phyloP scores from a whole-genome alignment of 805 yeast genomes.

The Metschnikowia colocasiae region DNA sequence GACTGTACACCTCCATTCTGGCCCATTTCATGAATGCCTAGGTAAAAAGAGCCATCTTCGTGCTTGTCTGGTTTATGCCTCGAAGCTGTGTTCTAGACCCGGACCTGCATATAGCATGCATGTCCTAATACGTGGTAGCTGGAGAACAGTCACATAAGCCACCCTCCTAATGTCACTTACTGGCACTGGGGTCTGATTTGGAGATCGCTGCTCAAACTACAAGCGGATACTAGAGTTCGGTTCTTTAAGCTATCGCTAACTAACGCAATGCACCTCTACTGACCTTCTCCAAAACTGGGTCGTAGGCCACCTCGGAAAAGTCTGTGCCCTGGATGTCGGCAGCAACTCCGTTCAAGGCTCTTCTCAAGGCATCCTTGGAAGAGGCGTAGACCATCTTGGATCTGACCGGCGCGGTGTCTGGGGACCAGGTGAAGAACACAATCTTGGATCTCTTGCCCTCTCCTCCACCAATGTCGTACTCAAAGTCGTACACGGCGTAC shows the following conservation, averaged over 20 bases:
- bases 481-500: slow-evolving; percentile 96
- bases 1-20: no score
- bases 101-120: no score
- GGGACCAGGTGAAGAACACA: slow-evolving; percentile 84
- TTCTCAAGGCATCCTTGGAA: slow-evolving; percentile 96
- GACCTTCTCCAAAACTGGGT: slow-evolving; percentile 85
- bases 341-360: slow-evolving; percentile 92
- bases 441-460: slow-evolving; percentile 91
- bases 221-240: no score
- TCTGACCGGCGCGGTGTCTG: slow-evolving; percentile 94
- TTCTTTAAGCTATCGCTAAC: not conserved
- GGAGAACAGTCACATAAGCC: no score
- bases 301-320: slow-evolving; percentile 93
- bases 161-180: no score
- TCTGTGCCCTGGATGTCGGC: slow-evolving; percentile 98
- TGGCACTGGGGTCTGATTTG: no score
- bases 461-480: slow-evolving; percentile 81
- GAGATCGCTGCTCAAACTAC: no score
- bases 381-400: slow-evolving; percentile 97
- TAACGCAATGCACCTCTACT: slow-evolving; percentile 59
- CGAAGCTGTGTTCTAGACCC: no score
- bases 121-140: no score
- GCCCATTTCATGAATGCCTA: no score
- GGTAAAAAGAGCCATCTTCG: no score
- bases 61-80: no score